Conservation (phyloP, 352 stramenopile genomes). For the Globisporangium sylvaticum region DNA sequence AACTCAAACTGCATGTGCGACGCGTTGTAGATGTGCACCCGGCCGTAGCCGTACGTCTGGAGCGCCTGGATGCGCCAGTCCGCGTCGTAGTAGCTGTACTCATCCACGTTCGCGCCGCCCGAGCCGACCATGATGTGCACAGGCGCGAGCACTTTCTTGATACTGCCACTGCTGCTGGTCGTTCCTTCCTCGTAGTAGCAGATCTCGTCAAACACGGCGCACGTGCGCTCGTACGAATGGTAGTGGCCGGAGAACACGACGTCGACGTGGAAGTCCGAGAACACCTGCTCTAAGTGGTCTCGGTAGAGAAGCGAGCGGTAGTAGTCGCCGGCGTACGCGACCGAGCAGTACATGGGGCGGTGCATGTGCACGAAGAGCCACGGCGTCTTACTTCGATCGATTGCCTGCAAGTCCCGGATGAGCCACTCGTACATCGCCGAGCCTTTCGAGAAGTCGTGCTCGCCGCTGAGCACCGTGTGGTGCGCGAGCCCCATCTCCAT, state of each 20-base stretch:
- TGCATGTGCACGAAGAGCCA: conserved; percentile 62
- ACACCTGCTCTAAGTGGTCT: conserved; percentile 41
- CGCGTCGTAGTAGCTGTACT: conserved; percentile 33
- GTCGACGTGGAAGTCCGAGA: conserved; percentile 48
- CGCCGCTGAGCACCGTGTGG: conserved; percentile 43
- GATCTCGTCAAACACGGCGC: conserved; percentile 43
- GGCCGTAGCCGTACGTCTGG: conserved; percentile 45
- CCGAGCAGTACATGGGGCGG: conserved; percentile 53
- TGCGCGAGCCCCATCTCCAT: conserved; percentile 45
- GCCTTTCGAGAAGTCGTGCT: conserved; percentile 45
- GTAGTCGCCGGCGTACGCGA: conserved; percentile 35
- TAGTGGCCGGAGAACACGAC: conserved; percentile 59
- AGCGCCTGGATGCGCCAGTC: conserved; percentile 31
- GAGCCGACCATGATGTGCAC: conserved; percentile 57
- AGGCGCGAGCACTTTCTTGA: conserved; percentile 36
- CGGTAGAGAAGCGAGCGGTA: conserved; percentile 39
- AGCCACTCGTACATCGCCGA: conserved; percentile 54
- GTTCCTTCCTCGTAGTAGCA: conserved; percentile 25
- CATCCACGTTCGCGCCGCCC: conserved; percentile 36
- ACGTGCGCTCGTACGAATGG: conserved; percentile 64
- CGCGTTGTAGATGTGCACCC: conserved; percentile 55
- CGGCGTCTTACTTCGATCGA: conserved; percentile 44
- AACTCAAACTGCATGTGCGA: conserved; percentile 54
- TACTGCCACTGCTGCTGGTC: not conserved
- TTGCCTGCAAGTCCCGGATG: conserved; percentile 34